phyloP scores from a whole-genome alignment of 2,329 filamentous ascomycete species.

The Cladosporium colombiae region DNA sequence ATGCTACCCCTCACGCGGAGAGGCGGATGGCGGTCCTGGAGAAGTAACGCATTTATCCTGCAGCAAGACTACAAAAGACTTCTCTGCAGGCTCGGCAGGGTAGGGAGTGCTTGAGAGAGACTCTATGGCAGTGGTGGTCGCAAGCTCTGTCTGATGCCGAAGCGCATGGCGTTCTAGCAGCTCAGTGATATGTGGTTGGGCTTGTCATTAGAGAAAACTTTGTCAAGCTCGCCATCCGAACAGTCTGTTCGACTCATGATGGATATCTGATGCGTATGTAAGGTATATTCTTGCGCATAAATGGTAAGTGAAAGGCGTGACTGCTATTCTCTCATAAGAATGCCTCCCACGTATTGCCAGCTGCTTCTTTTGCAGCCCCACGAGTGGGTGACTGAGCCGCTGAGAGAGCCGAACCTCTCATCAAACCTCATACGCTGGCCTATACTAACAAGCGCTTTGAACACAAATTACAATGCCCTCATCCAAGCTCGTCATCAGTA shows the following conservation, averaged over 20 bases:
- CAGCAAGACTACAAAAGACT: background rate
- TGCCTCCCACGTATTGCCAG: background rate
- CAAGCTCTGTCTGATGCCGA: background rate
- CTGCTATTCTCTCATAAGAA: background rate
- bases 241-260: background rate
- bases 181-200: background rate
- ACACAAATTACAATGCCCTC: background rate
- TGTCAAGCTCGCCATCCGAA: background rate
- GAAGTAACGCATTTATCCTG: background rate
- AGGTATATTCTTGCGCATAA: background rate
- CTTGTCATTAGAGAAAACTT: background rate
- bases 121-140: background rate
- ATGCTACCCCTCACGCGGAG: slow-evolving; percentile 13
- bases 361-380: background rate
- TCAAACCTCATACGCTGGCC: background rate
- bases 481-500: background rate
- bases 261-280: background rate
- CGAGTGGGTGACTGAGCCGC: background rate
- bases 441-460: background rate
- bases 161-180: background rate
- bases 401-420: background rate
- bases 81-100: background rate
- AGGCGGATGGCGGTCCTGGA: background rate
- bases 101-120: background rate
- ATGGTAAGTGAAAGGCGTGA: background rate